These are phyloP conservation scores for Phytophthora boehmeriae DNA, from an alignment of 352 stramenopile genomes.

Conservation along the genomic window DNA sequence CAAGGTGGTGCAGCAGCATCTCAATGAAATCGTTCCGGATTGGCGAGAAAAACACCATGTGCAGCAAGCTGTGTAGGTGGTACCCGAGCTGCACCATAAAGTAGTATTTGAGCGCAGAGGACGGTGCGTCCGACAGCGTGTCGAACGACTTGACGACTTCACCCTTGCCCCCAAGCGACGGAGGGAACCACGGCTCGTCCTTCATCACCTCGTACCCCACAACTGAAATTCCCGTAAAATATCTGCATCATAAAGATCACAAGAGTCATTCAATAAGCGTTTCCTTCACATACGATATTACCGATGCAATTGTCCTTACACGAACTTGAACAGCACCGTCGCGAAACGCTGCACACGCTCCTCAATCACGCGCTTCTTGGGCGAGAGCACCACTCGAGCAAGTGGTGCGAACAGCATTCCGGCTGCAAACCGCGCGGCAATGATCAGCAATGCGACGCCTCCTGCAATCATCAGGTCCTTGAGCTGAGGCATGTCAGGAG, in stretches of 20 bases:
- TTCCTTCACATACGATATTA: background rate
- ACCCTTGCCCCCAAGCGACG: slow-evolving; percentile 41
- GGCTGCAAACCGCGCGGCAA: slow-evolving; percentile 46
- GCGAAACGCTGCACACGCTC: slow-evolving; percentile 71
- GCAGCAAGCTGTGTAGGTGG: slow-evolving; percentile 56
- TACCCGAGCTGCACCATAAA: slow-evolving; percentile 65
- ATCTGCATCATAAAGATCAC: slow-evolving; percentile 34
- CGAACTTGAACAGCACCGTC: slow-evolving; percentile 76
- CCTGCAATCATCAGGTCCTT: slow-evolving; percentile 44
- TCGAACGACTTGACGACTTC: slow-evolving; percentile 39
- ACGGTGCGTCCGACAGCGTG: slow-evolving; percentile 39
- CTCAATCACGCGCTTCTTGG: slow-evolving; percentile 52
- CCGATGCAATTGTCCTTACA: slow-evolving; percentile 34
- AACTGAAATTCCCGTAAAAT: slow-evolving; percentile 56
- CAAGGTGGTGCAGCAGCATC: slow-evolving; percentile 63
- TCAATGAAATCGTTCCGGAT: slow-evolving; percentile 67
- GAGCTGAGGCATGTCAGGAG: slow-evolving; percentile 53
- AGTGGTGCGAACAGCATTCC: slow-evolving; percentile 48
- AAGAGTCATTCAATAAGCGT: slow-evolving; percentile 4
- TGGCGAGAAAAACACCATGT: slow-evolving; percentile 60
- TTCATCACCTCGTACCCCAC: slow-evolving; percentile 47
- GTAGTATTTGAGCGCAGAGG: slow-evolving; percentile 45
- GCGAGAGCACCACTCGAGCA: slow-evolving; percentile 50
- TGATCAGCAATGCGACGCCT: slow-evolving; percentile 40
- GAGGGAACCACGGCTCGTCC: slow-evolving; percentile 51